Base-by-base conservation (phyloP, 257 asterid species). In the Solanum sparsipilum region DNA sequence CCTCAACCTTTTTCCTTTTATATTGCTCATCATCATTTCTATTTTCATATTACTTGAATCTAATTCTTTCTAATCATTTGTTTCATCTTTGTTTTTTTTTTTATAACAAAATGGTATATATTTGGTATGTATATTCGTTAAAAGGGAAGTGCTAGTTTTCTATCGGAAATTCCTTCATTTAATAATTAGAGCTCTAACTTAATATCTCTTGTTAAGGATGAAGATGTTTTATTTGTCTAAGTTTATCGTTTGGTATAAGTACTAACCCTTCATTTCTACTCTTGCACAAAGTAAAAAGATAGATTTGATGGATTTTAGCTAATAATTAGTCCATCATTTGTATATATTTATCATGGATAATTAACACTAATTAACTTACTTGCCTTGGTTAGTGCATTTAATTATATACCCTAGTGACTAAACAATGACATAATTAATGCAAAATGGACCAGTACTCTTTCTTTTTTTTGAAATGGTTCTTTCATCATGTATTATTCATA, bases 161-260 rank as follows among this genome's bases (percentile, higher is more conserved):
- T 75, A 38, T n/a, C 1, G 5, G 0, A 41, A 36, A 5, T 74
- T 75, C 12, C 5, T 75, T 12, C 0, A 38, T 12, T 75, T 16
- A 63, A 23, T 63, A 4, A 10, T n/a, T 4, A 35, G 2, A 12
- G 5, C 0, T n/a, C 12, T 0, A 23, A 38, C 3, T n/a, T 4
- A 0, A 39, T 0, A 13, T 13, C 0, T 39, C 5, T 78, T 4
- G 0, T 78, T 8, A 13, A 39, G 7, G 0, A n/a, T 25, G 0
- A 46, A 78, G 1, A 9, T 0, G 2, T 78, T n/a, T 23, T 5
- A 13, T 13, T 0, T 3, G 6, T n/a, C 2, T 5, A 16, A 3
- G 5, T 0, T 1, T 29, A 23, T 39, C 6, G 0, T 9, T 11
- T 5, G 5, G 5, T 78, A 20, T 20, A 20, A 18, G 11, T 38